Base-by-base conservation (phyloP, 1,284 basidiomycete species). In the Wolfiporia cocos region DNA sequence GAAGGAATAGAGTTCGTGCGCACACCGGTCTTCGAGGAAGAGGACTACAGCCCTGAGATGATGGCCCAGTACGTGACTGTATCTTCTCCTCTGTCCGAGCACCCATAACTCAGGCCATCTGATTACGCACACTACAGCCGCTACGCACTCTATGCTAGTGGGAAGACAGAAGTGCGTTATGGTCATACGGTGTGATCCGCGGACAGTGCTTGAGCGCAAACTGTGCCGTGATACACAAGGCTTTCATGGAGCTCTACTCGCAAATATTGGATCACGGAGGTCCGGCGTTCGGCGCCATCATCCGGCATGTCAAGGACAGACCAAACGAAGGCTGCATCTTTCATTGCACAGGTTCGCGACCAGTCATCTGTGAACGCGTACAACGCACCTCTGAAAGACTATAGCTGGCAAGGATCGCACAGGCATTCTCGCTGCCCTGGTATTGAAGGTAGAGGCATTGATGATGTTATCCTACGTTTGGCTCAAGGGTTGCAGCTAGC, bases 41-140 rank as follows among this genome's bases (percentile, higher is more conserved):
- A 81, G 53, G 86, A 88, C 57, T 88, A 88, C 58, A 86, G 82
- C 52, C 85, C 86, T 20, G 81, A 87, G 61, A 77, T 74, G 63
- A 85, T 87, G 76, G 80, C 86, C 50, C 81, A 77, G 85, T 87
- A 65, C 63, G 82, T 78, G 61, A 64, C 64, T 69, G 63, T 46
- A 20, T 19, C 32, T 37, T 36, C 22, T 37, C n/a, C 36, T 19
- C 32, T 20, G 12, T 19, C 6, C 5, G 44, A 19, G 34, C 19
- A 21, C 28, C 31, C 34, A 31, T 21, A 23, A 24, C 48, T 29
- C 37, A 21, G 40, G 51, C 50, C 47, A 48, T 37, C 51, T 52
- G 54, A 41, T 21, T 43, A 7, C 21, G 34, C 11, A 7, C 22
- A 34, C 10, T 46, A 18, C 48, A 87, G 84, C 59, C 73, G 78